Evolutionary conservation across 2,329 filamentous ascomycete species (phyloP).

Genomic region (Colletotrichum lentis): DNA sequence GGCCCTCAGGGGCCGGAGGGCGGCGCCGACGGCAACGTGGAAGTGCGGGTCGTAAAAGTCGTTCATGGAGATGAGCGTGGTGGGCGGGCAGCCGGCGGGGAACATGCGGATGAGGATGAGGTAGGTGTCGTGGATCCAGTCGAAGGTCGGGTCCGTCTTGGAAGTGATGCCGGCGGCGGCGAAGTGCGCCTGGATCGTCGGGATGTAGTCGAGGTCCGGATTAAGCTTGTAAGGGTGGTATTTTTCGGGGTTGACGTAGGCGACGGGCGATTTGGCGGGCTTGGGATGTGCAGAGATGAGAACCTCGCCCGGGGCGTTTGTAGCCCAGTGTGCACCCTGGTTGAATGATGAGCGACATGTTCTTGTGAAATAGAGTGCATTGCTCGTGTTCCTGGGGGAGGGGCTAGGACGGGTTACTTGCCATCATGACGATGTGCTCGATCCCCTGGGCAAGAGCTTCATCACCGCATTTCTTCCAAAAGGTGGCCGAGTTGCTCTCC

Average conservation of each 20-base stretch:
- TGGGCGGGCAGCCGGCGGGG: slow-evolving; percentile 69
- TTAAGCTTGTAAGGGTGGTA: slow-evolving; percentile 69
- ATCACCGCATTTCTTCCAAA: slow-evolving; percentile 73
- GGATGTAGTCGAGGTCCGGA: slow-evolving; percentile 63
- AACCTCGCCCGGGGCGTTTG: slow-evolving; percentile 58
- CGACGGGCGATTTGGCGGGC: slow-evolving; percentile 69
- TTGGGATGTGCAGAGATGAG: slow-evolving; percentile 68
- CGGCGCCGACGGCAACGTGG: slow-evolving; percentile 62
- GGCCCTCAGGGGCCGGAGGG: slow-evolving; percentile 64
- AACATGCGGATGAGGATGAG: slow-evolving; percentile 76
- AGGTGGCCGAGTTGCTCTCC: slow-evolving; percentile 66
- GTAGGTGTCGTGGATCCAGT: slow-evolving; percentile 79
- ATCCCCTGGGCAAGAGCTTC: slow-evolving; percentile 66
- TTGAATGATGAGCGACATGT: slow-evolving; percentile 12
- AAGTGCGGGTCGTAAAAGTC: slow-evolving; percentile 52
- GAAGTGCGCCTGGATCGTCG: slow-evolving; percentile 61
- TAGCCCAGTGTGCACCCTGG: slow-evolving; percentile 73
- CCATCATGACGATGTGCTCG: slow-evolving; percentile 73
- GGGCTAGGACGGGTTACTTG: slow-evolving; percentile 42
- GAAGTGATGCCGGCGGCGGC: slow-evolving; percentile 62
- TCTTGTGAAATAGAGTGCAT: background rate
- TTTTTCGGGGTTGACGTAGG: slow-evolving; percentile 71
- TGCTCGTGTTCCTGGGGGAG: background rate
- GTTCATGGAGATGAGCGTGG: slow-evolving; percentile 57
- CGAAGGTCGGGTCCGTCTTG: slow-evolving; percentile 62